phyloP scores from a whole-genome alignment of 2,329 filamentous ascomycete genomes.

The Penicillium sp. region DNA sequence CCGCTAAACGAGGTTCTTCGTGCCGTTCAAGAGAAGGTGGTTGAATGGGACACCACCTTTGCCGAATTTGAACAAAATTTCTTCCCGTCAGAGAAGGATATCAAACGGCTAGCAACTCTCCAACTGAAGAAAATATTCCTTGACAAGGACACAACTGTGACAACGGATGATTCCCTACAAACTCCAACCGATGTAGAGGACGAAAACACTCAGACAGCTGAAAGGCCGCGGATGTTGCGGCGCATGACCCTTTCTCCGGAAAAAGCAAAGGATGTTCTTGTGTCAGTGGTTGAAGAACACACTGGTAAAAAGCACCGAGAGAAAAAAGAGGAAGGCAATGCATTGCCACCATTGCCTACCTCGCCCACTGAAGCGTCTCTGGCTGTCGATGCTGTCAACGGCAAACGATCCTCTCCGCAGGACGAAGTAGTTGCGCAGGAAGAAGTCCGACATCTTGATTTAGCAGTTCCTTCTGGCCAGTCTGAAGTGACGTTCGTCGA shows the following conservation, averaged over 20 bases:
- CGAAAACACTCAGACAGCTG: conserved; percentile 28
- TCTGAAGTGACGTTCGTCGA: conserved; percentile 20
- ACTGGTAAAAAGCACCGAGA: conserved; percentile 39
- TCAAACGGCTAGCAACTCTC: conserved; percentile 83
- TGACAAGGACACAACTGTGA: conserved; percentile 73
- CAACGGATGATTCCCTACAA: conserved; percentile 63
- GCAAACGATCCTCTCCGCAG: conserved; percentile 19
- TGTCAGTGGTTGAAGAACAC: conserved; percentile 65
- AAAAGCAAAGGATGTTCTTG: conserved; percentile 62
- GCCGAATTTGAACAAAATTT: conserved; percentile 88
- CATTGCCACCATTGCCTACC: conserved; percentile 14
- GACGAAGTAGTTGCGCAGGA: conserved; percentile 43
- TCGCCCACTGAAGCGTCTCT: conserved; percentile 23
- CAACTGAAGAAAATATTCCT: conserved; percentile 94
- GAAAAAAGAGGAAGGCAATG: conserved; percentile 8
- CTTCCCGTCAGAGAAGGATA: conserved; percentile 92
- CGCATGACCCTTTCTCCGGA: conserved; percentile 56
- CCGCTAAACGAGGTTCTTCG: conserved; percentile 86
- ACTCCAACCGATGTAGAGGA: conserved; percentile 39
- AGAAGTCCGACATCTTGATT: conserved; percentile 61
- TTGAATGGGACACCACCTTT: conserved; percentile 90
- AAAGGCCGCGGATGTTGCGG: conserved; percentile 35
- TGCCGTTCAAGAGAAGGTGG: conserved; percentile 86
- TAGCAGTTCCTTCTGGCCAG: conserved; percentile 47
- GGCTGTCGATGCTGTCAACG: conserved; percentile 18